Base-by-base conservation (phyloP, 202 grass and related monocot genomes). In the Brachypodium distachyon region DNA sequence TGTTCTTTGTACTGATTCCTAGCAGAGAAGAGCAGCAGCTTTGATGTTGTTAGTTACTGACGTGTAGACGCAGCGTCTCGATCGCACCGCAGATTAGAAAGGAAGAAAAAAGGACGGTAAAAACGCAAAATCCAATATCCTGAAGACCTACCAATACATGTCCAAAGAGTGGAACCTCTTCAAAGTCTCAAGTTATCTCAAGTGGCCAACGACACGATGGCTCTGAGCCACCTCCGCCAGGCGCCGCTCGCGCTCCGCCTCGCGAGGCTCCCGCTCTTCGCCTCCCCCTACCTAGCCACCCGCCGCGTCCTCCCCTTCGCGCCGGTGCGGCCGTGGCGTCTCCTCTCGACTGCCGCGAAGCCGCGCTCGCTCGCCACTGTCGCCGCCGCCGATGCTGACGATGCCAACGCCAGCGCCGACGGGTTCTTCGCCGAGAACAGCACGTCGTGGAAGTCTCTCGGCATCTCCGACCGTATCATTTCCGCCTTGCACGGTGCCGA, bases 351-450 rank as follows among this genome's bases (percentile, higher is more conserved):
- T 21, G 40, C 56, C 40, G 59, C 63, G n/a, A 81, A 67, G 49
- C 64, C 83, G 19, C 85, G 86, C 39, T 32, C 68, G 52, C 84
- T 94, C 44, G 77, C 70, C 76, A 79, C 91, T 5, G 83, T 87
- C 13, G 65, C 81, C 25, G 56, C 41, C 14, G 79, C 84, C 3
- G 80, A 79, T 27, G 74, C 37, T 26, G 40, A 65, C 57, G 70
- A 48, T 21, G n/a, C 31, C 52, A 48, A 19, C 21, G 61, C 52
- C 21, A 56, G 32, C 37, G 40, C 56, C 46, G 74, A 87, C 62
- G 72, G 60, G 32, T 98, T 98, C 80, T 95, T 90, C 58, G 87
- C 95, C 3, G 82, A 84, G 27, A 86, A 94, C 16, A 89, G 77
- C 47, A 74, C 89, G 25, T 84, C 89, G 36, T 98, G 91, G 95